Evolutionary conservation across 306 rosid species (phyloP).

Genomic region (Mimosa bimucronata): DNA sequence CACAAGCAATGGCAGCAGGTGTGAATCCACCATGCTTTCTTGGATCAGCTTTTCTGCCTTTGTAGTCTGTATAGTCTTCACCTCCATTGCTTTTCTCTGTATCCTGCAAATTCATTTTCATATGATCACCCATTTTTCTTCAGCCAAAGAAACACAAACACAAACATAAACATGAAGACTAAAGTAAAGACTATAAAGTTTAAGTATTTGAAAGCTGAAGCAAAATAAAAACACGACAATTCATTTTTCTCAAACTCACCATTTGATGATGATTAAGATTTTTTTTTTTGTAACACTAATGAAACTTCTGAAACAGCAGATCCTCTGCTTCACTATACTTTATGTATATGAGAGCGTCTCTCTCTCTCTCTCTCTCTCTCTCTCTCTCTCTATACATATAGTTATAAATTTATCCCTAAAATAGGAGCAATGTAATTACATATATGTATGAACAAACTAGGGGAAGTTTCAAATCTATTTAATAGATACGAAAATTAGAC

Average conservation of each 20-base stretch:
- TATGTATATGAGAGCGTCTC: no score
- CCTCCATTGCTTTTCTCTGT: not conserved
- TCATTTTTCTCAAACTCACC: not conserved
- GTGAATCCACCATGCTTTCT: slow-evolving; percentile 41
- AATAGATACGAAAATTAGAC: no score
- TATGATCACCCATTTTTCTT: not conserved
- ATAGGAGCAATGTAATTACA: no score
- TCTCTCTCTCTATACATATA: no score
- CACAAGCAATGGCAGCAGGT: slow-evolving; percentile 40
- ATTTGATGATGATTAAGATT: not conserved
- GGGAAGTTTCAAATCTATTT: no score
- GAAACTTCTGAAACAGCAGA: not conserved
- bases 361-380: no score
- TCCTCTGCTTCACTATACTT: not conserved
- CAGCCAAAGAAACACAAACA: not conserved
- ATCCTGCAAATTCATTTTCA: slow-evolving; percentile 5
- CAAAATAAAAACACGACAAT: not conserved
- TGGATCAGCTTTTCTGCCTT: slow-evolving; percentile 39
- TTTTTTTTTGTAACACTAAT: not conserved
- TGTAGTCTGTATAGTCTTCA: slow-evolving; percentile 38
- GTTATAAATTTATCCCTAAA: no score
- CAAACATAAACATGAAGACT: not conserved
- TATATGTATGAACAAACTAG: no score
- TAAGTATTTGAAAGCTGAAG: no score
- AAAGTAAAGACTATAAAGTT: no score